Percentiles rank a stretch among this genome's conserved stretches.
These are phyloP conservation scores for Mycena sp. DNA, from an alignment of 1,284 basidiomycete genomes.

Conservation along the genomic window DNA sequence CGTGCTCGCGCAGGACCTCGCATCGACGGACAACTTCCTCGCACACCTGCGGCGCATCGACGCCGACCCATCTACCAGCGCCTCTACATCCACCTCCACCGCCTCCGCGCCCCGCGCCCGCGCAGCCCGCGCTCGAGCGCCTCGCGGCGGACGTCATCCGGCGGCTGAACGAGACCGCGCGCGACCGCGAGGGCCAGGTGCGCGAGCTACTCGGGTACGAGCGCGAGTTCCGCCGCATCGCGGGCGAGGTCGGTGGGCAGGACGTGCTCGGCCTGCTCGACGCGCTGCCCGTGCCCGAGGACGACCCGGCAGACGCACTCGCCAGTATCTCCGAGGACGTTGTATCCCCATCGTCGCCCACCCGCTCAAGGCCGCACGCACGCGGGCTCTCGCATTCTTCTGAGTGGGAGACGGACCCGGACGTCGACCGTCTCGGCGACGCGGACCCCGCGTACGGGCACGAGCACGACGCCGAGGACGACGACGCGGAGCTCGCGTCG, in stretches of 20 bases:
- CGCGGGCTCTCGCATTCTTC: slow-evolving; percentile 53
- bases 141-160: slow-evolving; percentile 82
- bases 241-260: slow-evolving; percentile 76
- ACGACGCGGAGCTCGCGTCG: slow-evolving; percentile 52
- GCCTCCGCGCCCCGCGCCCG: slow-evolving; percentile 1
- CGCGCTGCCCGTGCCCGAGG: slow-evolving; percentile 59
- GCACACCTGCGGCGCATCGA: slow-evolving; percentile 75
- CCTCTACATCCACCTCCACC: slow-evolving; percentile 24
- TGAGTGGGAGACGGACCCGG: slow-evolving; percentile 73
- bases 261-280: slow-evolving; percentile 79
- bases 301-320: background rate
- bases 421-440: slow-evolving; percentile 48
- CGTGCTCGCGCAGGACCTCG: slow-evolving; percentile 73
- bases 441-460: slow-evolving; percentile 33
- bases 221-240: slow-evolving; percentile 80
- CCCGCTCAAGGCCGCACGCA: too few species aligned
- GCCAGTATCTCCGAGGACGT: slow-evolving; percentile 34
- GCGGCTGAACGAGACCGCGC: slow-evolving; percentile 74
- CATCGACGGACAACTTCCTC: slow-evolving; percentile 81
- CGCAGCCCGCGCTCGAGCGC: slow-evolving; percentile 67
- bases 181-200: slow-evolving; percentile 80
- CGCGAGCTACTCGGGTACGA: slow-evolving; percentile 80
- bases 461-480: slow-evolving; percentile 58
- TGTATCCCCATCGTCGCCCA: too few species aligned
- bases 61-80: slow-evolving; percentile 50